Conservation (phyloP, 805 yeast genomes). For the Zygoascus biomembranicola region DNA sequence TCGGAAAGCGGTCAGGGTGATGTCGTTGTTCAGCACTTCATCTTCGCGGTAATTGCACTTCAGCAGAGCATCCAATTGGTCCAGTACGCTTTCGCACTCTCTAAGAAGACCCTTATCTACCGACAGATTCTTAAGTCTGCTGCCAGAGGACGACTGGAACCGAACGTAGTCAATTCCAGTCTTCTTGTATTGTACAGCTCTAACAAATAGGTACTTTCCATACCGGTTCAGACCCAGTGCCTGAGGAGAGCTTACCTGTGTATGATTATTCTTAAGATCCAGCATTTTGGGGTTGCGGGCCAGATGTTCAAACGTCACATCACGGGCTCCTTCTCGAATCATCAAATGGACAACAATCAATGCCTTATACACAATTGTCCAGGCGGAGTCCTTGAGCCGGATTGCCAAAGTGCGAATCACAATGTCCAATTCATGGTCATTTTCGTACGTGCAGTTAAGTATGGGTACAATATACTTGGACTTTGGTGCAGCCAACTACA, state of each 20-base stretch:
- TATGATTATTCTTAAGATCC: constrained; percentile 29
- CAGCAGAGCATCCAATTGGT: constrained; percentile 68
- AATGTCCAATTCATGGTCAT: constrained; percentile 52
- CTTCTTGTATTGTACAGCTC: constrained; percentile 54
- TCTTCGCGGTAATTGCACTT: constrained; percentile 67
- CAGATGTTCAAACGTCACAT: constrained; percentile 59
- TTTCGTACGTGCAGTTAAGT: constrained; percentile 54
- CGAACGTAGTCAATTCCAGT: constrained; percentile 66
- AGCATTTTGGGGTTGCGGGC: constrained; percentile 43
- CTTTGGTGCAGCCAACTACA: constrained; percentile 89
- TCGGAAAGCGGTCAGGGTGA: constrained; percentile 75
- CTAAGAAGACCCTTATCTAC: constrained; percentile 76
- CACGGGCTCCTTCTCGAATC: constrained; percentile 84
- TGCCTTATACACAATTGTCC: constrained; percentile 87
- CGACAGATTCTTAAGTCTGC: constrained; percentile 53
- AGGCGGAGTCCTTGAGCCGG: constrained; percentile 70
- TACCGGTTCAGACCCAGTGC: constrained; percentile 47
- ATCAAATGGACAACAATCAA: constrained; percentile 79
- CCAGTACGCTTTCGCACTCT: constrained; percentile 77
- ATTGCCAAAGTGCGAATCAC: constrained; percentile 57
- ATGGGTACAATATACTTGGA: constrained; percentile 94
- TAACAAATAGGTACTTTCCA: constrained; percentile 56
- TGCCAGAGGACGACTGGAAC: constrained; percentile 37
- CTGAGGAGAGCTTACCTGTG: constrained; percentile 22
- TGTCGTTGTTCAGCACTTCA: constrained; percentile 64